A percentile compares a stretch with the other conserved stretches of the same genome.
phyloP scores from a whole-genome alignment of 1,284 basidiomycete species.

The Wolfiporia cocos region DNA sequence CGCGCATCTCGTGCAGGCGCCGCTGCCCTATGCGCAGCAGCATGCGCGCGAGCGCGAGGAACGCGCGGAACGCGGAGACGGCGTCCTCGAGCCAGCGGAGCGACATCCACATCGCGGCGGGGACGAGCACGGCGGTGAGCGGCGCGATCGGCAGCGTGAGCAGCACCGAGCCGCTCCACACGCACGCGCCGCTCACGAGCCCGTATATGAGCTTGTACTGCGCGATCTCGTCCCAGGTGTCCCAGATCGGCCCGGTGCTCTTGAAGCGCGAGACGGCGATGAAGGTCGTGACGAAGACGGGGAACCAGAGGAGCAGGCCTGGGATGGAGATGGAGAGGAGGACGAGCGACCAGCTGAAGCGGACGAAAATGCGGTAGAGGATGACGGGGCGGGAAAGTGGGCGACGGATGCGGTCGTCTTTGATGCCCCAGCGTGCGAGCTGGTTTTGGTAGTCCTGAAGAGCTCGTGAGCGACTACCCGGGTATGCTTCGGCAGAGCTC shows the following conservation, averaged over 20 bases:
- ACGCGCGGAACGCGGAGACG: slow-evolving; percentile 69
- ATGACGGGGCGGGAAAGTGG: slow-evolving; percentile 53
- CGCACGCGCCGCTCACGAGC: slow-evolving; percentile 59
- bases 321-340: slow-evolving; percentile 71
- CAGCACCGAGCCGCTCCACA: slow-evolving; percentile 50
- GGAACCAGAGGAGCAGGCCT: slow-evolving; percentile 77
- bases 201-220: slow-evolving; percentile 86
- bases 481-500: slow-evolving; percentile 4
- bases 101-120: slow-evolving; percentile 80
- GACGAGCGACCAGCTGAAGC: slow-evolving; percentile 57
- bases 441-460: slow-evolving; percentile 66
- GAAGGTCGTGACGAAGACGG: slow-evolving; percentile 64
- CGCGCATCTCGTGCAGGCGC: slow-evolving; percentile 46
- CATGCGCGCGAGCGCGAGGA: slow-evolving; percentile 49
- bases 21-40: slow-evolving; percentile 60
- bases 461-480: neutral
- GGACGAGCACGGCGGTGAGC: slow-evolving; percentile 53
- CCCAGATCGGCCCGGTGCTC: slow-evolving; percentile 72
- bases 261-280: slow-evolving; percentile 65
- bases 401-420: slow-evolving; percentile 75
- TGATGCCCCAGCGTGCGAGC: slow-evolving; percentile 59
- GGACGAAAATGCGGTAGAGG: slow-evolving; percentile 55
- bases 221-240: slow-evolving; percentile 83
- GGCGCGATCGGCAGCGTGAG: slow-evolving; percentile 55
- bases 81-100: slow-evolving; percentile 84